phyloP scores from a whole-genome alignment of 805 yeast species.

The Novakomyces olei region DNA sequence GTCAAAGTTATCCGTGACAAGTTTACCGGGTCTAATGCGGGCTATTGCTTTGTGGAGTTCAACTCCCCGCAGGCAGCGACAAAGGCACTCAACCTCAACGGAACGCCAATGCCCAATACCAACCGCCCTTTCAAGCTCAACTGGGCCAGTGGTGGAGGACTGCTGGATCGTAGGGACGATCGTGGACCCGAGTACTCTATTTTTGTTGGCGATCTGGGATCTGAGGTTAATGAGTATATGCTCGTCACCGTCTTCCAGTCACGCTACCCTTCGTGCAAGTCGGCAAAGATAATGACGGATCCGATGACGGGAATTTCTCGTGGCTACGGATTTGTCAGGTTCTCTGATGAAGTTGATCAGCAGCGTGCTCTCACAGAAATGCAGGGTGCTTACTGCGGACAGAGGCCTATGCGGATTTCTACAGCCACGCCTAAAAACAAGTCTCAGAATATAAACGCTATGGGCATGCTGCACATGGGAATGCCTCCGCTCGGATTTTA shows the following conservation, averaged over 20 bases:
- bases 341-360: conserved; percentile 40
- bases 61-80: conserved; percentile 36
- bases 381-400: conserved; percentile 56
- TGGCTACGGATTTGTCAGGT: conserved; percentile 82
- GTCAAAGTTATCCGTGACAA: conserved; percentile 57
- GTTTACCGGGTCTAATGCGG: conserved; percentile 30
- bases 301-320: conserved; percentile 44
- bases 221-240: conserved; percentile 45
- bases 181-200: conserved; percentile 34
- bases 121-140: conserved; percentile 43
- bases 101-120: conserved; percentile 42
- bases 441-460: conserved; percentile 9
- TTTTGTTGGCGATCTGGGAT: conserved; percentile 68
- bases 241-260: conserved; percentile 44
- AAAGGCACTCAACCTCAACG: conserved; percentile 39
- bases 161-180: conserved; percentile 13
- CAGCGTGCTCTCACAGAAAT: conserved; percentile 53
- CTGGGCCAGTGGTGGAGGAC: conserved; percentile 47
- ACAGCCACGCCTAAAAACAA: conserved; percentile 36
- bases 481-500: conserved; percentile 15
- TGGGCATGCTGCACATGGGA: conserved; percentile 14
- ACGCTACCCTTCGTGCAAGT: conserved; percentile 48
- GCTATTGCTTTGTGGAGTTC: conserved; percentile 70
- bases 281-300: conserved; percentile 62
- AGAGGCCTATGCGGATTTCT: conserved; percentile 57